These are phyloP conservation scores for Dictyostelium discoideum DNA, from an alignment of 78 protist genomes.

Conservation along the genomic window DNA sequence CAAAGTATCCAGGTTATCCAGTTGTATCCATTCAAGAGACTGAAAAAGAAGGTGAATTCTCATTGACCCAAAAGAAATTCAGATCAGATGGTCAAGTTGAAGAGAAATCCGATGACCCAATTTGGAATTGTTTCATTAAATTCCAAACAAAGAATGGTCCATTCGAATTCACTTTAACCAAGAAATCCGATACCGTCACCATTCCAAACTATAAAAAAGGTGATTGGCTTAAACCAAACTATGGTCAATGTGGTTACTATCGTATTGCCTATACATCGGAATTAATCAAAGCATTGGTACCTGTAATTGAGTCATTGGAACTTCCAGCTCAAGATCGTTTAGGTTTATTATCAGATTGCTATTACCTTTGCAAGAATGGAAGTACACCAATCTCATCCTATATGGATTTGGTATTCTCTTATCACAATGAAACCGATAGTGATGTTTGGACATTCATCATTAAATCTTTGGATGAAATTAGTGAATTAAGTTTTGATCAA, in stretches of 20 bases:
- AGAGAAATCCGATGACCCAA: neutral
- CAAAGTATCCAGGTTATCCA: slow-evolving; percentile 61
- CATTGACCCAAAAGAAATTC: slow-evolving; percentile 49
- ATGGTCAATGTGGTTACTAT: slow-evolving; percentile 87
- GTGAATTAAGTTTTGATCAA: neutral
- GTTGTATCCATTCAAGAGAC: neutral
- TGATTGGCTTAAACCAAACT: slow-evolving; percentile 92
- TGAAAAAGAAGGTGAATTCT: slow-evolving; percentile 8
- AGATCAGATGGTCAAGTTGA: neutral
- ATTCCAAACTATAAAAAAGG: slow-evolving; percentile 16
- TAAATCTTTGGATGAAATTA: neutral
- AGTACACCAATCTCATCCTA: slow-evolving; percentile 8
- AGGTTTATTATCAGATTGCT: slow-evolving; percentile 7
- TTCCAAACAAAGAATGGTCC: slow-evolving; percentile 16
- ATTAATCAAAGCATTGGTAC: neutral
- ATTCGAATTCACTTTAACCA: neutral
- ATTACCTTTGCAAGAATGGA: neutral
- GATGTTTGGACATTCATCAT: slow-evolving; percentile 18
- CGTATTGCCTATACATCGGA: slow-evolving; percentile 80
- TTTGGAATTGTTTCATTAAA: slow-evolving; percentile 47
- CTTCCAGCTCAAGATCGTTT: slow-evolving; percentile 30
- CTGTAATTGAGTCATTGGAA: slow-evolving; percentile 32
- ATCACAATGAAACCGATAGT: slow-evolving; percentile 45
- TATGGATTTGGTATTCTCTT: slow-evolving; percentile 65
- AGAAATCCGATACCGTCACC: neutral